phyloP scores from a whole-genome alignment of 2,329 filamentous ascomycete species.

The Claviceps citrina region DNA sequence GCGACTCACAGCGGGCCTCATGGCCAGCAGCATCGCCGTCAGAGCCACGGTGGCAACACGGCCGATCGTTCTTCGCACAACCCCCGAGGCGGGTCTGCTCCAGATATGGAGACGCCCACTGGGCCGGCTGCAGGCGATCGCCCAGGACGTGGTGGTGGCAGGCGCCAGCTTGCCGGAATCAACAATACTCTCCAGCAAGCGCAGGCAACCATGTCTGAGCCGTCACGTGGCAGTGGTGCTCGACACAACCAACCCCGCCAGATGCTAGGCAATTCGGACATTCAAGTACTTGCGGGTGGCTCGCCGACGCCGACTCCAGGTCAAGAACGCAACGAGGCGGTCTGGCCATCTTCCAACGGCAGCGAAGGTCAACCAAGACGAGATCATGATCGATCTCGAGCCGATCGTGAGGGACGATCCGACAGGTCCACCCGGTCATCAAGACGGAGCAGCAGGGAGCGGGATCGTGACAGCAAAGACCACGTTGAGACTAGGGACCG shows the following conservation, averaged over 20 bases:
- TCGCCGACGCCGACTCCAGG: slow-evolving; percentile 34
- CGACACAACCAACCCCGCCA: slow-evolving; percentile 21
- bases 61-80: slow-evolving; percentile 12
- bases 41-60: slow-evolving; percentile 13
- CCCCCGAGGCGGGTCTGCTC: slow-evolving; percentile 7
- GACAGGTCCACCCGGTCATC: slow-evolving; percentile 26
- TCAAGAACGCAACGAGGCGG: slow-evolving; percentile 32
- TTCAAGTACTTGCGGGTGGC: slow-evolving; percentile 39
- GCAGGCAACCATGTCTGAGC: slow-evolving; percentile 26
- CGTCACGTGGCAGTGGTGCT: slow-evolving; percentile 20
- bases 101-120: slow-evolving; percentile 19
- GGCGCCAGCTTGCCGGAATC: slow-evolving; percentile 43
- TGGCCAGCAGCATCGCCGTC: slow-evolving; percentile 15
- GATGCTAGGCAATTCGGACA: slow-evolving; percentile 37
- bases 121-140: slow-evolving; percentile 23
- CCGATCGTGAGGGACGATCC: slow-evolving; percentile 26
- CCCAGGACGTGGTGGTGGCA: slow-evolving; percentile 22
- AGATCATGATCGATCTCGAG: slow-evolving; percentile 28
- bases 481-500: slow-evolving; percentile 30
- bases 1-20: slow-evolving; percentile 18
- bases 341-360: slow-evolving; percentile 19
- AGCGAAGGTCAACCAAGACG: slow-evolving; percentile 16
- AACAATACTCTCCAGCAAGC: slow-evolving; percentile 42
- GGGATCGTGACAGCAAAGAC: slow-evolving; percentile 32
- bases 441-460: slow-evolving; percentile 36